A percentile compares a stretch with the other conserved stretches of the same genome.
Evolutionary conservation across 2,329 filamentous ascomycete species (phyloP).

Genomic region (Cercospora nicotianae): DNA sequence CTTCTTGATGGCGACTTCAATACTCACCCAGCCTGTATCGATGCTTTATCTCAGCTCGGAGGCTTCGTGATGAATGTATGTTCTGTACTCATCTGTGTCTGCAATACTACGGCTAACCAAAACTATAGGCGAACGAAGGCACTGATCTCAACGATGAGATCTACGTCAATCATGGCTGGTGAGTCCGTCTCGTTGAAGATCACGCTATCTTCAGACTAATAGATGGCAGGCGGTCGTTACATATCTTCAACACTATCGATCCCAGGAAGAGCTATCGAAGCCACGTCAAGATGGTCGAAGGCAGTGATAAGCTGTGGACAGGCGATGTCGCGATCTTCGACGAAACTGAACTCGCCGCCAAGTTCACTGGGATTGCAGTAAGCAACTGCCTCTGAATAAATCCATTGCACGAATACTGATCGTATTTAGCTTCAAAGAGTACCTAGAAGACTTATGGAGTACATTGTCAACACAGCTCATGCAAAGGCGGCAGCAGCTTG

Average conservation of each 20-base stretch:
- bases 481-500: neutral
- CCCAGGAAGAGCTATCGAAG: neutral
- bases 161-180: constrained; percentile 41
- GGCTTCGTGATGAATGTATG: constrained; percentile 26
- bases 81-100: neutral
- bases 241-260: constrained; percentile 1
- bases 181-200: neutral
- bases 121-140: constrained; percentile 21
- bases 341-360: neutral
- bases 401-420: neutral
- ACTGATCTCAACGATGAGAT: constrained; percentile 35
- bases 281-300: neutral
- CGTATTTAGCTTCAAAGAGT: neutral
- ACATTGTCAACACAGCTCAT: neutral
- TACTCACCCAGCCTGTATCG: constrained; percentile 35
- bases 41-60: constrained; percentile 41
- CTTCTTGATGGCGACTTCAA: neutral
- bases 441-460: neutral
- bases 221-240: constrained; percentile 7
- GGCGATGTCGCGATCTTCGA: neutral
- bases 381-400: neutral
- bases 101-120: neutral
- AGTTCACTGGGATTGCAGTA: neutral
- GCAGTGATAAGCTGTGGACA: neutral
- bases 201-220: neutral